Percentiles rank a stretch among this genome's conserved stretches.
These are phyloP conservation scores for Adansonia madagascariensis DNA, from an alignment of 441 rosid species.

Conservation along the genomic window DNA sequence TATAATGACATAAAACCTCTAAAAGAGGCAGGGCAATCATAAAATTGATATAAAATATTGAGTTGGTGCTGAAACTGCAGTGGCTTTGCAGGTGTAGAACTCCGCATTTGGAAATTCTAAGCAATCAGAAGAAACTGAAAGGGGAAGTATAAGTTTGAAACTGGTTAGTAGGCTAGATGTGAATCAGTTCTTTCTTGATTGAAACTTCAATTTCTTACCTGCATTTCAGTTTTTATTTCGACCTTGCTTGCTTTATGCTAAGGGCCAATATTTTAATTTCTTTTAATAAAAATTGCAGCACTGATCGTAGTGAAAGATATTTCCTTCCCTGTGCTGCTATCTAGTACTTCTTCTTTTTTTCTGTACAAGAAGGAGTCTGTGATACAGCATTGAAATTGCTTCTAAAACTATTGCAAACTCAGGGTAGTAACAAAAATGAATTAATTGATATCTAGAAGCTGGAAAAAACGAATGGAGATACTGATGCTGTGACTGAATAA, in stretches of 20 bases:
- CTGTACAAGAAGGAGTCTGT: neutral
- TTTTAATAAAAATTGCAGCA: neutral
- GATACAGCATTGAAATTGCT: neutral
- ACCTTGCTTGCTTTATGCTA: neutral
- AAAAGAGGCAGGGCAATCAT: neutral
- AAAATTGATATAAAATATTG: neutral
- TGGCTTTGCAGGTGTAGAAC: neutral
- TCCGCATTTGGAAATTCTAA: neutral
- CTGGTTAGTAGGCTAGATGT: conserved; percentile 4
- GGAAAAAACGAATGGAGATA: neutral
- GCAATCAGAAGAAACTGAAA: neutral
- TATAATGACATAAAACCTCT: neutral
- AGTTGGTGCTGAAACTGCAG: conserved; percentile 1
- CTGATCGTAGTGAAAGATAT: neutral
- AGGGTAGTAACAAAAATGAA: neutral
- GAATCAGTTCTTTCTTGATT: neutral
- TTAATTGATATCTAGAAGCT: neutral
- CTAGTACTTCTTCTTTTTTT: neutral
- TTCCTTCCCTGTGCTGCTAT: neutral
- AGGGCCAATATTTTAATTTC: neutral
- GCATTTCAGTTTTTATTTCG: neutral
- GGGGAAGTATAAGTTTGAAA: neutral
- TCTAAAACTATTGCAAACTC: conserved; percentile 1
- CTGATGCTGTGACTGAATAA: neutral
- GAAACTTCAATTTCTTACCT: neutral